Base-by-base conservation (phyloP, 2,329 filamentous ascomycete genomes). In the Apiospora hydei region DNA sequence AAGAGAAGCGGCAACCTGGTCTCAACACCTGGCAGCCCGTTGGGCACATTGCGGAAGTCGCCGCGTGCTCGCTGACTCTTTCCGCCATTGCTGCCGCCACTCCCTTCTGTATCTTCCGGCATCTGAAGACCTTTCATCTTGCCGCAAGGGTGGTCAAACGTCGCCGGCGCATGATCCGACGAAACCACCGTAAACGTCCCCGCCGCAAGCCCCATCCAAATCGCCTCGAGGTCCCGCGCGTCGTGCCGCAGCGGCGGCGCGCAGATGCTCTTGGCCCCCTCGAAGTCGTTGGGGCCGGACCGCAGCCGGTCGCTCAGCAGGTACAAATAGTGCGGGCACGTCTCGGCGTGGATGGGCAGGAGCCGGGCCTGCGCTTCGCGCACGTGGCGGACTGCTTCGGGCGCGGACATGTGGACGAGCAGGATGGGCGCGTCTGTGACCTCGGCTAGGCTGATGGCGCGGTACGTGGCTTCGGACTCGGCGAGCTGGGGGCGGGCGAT, bases 11-110 rank as follows among this genome's bases (percentile, higher is more conserved):
- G 80, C 26, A 90, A 79, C 1, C 88, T 80, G 1, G 89, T 90
- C 79, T 91, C 89, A 38, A 91, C 83, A 0, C 88, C 89, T 0
- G 88, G 87, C 66, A 86, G 81, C 6, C 88, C 89, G 75, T 90
- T 90, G 8, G 89, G 88, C 53, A 90, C 88, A 71, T 88, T 85
- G 66, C 85, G 84, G 79, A 91, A 91, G 66, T 83, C 82, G 49
- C 80, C n/a, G n/a, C n/a, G n/a, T n/a, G n/a, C n/a, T n/a, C n/a
- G n/a, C n/a, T n/a, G n/a, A n/a, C n/a, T n/a, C n/a, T n/a, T n/a
- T n/a, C n/a, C n/a, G n/a, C n/a, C n/a, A n/a, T n/a, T n/a, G n/a
- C n/a, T n/a, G n/a, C n/a, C n/a, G 26, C 26, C 75, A 57, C 79
- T 81, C 34, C 3, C 5, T 38, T 30, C 26, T 30, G 26, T 30